phyloP scores from a whole-genome alignment of 2,329 filamentous ascomycete genomes.

The Myotisia sp. region DNA sequence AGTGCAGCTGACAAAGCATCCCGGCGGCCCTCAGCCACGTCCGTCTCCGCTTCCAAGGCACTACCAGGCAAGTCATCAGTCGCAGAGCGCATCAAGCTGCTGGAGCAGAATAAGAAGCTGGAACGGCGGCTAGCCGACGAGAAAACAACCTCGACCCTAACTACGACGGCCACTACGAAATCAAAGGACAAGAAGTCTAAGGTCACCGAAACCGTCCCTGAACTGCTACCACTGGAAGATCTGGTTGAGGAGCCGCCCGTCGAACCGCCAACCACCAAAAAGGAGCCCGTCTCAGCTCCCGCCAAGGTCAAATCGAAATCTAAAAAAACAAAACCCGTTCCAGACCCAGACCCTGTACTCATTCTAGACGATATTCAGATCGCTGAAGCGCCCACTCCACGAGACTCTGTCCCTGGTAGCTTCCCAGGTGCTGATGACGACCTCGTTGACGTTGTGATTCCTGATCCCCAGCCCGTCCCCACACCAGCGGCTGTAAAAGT shows the following conservation, averaged over 20 bases:
- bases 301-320: conserved; percentile 4
- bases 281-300: conserved; percentile 8
- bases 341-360: background rate
- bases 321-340: background rate
- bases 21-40: conserved; percentile 26
- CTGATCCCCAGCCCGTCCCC: conserved; percentile 10
- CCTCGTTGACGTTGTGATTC: conserved; percentile 30
- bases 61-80: conserved; percentile 32
- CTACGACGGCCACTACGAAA: conserved; percentile 24
- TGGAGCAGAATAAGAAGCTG: conserved; percentile 30
- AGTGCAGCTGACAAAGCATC: conserved; percentile 23
- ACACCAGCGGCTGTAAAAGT: conserved; percentile 15
- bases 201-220: conserved; percentile 19
- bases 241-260: conserved; percentile 7
- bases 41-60: conserved; percentile 22
- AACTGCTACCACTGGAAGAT: conserved; percentile 14
- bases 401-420: conserved; percentile 38
- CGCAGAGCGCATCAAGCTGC: conserved; percentile 39
- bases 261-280: conserved; percentile 22
- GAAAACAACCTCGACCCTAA: too few relatives aligned
- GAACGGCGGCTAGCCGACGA: too few relatives aligned
- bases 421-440: conserved; percentile 38
- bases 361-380: background rate
- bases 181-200: conserved; percentile 23
- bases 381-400: conserved; percentile 16